Conservation (phyloP, 176 grass and related monocot species). For the Carex cristatella region DNA sequence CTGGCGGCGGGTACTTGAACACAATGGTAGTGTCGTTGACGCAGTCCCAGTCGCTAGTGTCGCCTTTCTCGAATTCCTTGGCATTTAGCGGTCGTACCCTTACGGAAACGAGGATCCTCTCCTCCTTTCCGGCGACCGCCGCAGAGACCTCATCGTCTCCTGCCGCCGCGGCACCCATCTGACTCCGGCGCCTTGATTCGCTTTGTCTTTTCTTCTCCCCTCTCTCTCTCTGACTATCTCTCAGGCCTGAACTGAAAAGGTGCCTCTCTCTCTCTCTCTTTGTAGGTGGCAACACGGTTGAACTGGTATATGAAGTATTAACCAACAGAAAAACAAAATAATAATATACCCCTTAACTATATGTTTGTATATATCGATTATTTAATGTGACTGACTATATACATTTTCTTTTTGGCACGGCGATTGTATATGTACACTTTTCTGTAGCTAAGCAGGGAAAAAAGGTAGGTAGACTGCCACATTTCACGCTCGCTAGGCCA, state of each 20-base stretch:
- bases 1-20: constrained; percentile 51
- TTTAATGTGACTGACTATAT: background rate
- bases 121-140: constrained; percentile 29
- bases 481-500: background rate
- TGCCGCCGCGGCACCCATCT: constrained; percentile 36
- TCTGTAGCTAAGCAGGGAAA: background rate
- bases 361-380: background rate
- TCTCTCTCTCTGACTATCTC: background rate
- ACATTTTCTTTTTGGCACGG: background rate
- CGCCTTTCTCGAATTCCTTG: constrained; percentile 60
- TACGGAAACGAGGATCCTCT: constrained; percentile 80
- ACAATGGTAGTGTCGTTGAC: constrained; percentile 46
- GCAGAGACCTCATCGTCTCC: constrained; percentile 25
- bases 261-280: background rate
- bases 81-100: constrained; percentile 61
- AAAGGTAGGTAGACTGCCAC: background rate
- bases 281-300: constrained; percentile 16
- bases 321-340: background rate
- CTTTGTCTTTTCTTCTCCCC: background rate
- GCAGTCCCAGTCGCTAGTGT: constrained; percentile 69
- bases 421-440: constrained; percentile 1
- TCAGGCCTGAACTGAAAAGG: background rate
- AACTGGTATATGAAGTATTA: constrained; percentile 20
- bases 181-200: background rate
- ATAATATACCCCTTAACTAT: background rate